phyloP scores from a whole-genome alignment of 1,284 basidiomycete species.

The Trichosporon sp. region DNA sequence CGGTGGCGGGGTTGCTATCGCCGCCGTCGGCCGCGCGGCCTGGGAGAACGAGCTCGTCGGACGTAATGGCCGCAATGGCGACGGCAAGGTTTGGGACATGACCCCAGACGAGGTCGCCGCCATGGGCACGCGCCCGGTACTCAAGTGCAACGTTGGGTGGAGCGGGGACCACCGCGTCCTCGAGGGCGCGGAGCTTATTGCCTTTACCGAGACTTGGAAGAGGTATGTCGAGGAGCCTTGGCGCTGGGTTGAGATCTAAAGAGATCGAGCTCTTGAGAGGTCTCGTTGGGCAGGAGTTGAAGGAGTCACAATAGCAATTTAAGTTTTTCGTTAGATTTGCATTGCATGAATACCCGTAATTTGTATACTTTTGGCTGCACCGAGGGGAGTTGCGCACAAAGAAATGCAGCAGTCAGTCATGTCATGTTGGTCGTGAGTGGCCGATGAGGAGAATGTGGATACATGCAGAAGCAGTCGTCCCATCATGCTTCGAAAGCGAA shows the following conservation, averaged over 20 bases:
- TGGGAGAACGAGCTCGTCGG: slow-evolving; percentile 52
- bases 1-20: slow-evolving; percentile 84
- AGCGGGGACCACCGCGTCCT: slow-evolving; percentile 79
- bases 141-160: slow-evolving; percentile 75
- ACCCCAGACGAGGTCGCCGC: slow-evolving; percentile 51
- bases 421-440: no score
- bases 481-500: no score
- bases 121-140: slow-evolving; percentile 49
- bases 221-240: slow-evolving; percentile 73
- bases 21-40: slow-evolving; percentile 75
- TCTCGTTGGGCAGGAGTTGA: slow-evolving; percentile 4
- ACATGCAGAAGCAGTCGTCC: no score
- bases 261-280: slow-evolving; percentile 7
- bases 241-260: slow-evolving; percentile 44
- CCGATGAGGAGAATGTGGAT: neutral
- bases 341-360: slow-evolving; percentile 4
- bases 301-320: neutral
- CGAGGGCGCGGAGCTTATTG: slow-evolving; percentile 86
- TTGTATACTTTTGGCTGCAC: neutral
- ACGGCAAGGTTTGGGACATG: slow-evolving; percentile 57
- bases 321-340: neutral
- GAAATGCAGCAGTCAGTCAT: no score
- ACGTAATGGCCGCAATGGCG: slow-evolving; percentile 13
- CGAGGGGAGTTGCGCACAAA: neutral
- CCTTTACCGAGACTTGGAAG: slow-evolving; percentile 86